Conservation (phyloP, 78 protist genomes). For the Planoprotostelium fungivorum region DNA sequence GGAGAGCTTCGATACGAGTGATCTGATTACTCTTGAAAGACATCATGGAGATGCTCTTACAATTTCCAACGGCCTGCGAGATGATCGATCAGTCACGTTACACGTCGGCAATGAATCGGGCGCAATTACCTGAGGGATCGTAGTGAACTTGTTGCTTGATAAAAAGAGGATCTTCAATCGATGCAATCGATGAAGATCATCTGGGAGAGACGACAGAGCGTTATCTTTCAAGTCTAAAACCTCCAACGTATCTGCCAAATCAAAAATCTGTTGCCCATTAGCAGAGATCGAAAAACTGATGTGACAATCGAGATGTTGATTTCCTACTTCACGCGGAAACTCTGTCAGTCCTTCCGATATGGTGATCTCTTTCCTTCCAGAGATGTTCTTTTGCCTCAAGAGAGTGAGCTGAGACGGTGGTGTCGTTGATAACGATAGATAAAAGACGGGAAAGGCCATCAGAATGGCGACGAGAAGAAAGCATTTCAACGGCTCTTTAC, state of each 20-base stretch:
- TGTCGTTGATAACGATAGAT: too few relatives aligned
- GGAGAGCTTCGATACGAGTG: neutral
- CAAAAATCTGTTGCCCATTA: too few relatives aligned
- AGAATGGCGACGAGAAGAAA: too few relatives aligned
- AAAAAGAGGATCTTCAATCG: neutral
- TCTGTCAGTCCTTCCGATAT: too few relatives aligned
- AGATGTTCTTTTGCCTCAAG: too few relatives aligned
- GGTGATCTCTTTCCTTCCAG: too few relatives aligned
- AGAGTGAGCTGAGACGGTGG: too few relatives aligned
- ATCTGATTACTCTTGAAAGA: neutral
- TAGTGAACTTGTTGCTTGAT: neutral
- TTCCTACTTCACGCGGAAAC: too few relatives aligned
- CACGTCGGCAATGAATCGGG: neutral
- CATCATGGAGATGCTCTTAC: neutral
- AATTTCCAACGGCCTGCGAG: neutral
- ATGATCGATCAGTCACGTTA: neutral
- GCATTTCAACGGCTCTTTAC: too few relatives aligned
- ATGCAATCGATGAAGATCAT: neutral
- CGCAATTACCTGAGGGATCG: neutral
- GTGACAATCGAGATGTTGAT: too few relatives aligned
- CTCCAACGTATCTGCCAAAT: neutral
- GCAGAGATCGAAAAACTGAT: too few relatives aligned
- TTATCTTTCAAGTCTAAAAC: neutral
- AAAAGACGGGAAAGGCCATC: too few relatives aligned
- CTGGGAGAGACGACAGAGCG: neutral